Percentiles rank a stretch among this genome's conserved stretches.
Conservation (phyloP, 139 green algal genomes). For the Coelastrella sp. region DNA sequence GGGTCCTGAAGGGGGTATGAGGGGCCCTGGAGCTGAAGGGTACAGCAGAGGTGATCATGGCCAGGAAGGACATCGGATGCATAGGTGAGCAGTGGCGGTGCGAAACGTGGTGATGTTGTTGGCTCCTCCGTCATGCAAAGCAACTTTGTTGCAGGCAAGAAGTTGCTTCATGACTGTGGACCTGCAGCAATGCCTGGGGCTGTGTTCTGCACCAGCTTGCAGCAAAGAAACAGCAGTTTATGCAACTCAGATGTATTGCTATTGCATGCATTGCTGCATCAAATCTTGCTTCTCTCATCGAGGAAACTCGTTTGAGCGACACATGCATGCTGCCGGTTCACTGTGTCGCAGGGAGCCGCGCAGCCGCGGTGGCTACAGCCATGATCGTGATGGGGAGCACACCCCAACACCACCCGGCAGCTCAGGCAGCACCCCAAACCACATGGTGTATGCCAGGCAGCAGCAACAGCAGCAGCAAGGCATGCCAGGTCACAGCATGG, state of each 20-base stretch:
- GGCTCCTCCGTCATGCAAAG: not conserved
- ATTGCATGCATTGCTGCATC: no score
- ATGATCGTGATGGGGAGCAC: conserved; percentile 35
- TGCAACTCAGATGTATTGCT: no score
- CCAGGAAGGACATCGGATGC: not conserved
- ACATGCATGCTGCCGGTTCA: not conserved
- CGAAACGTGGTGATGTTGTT: not conserved
- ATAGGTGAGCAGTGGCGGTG: not conserved
- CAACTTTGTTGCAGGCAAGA: no score
- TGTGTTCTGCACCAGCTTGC: no score
- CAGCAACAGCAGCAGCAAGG: conserved; percentile 4
- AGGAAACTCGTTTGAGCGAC: not conserved
- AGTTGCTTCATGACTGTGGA: no score
- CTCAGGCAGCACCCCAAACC: conserved; percentile 2
- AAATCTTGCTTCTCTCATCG: no score
- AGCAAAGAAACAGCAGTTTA: no score
- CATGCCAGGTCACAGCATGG: not conserved
- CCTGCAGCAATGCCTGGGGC: no score
- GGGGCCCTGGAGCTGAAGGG: not conserved
- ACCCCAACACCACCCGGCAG: conserved; percentile 6
- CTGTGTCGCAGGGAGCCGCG: conserved; percentile 3
- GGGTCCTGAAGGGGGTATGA: not conserved
- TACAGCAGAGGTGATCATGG: not conserved
- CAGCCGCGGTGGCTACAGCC: conserved; percentile 12
- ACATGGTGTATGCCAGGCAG: not conserved